Percentiles rank a stretch among this genome's conserved stretches.
phyloP scores from a whole-genome alignment of 73 alveolate genomes.

The Stentor coeruleus region DNA sequence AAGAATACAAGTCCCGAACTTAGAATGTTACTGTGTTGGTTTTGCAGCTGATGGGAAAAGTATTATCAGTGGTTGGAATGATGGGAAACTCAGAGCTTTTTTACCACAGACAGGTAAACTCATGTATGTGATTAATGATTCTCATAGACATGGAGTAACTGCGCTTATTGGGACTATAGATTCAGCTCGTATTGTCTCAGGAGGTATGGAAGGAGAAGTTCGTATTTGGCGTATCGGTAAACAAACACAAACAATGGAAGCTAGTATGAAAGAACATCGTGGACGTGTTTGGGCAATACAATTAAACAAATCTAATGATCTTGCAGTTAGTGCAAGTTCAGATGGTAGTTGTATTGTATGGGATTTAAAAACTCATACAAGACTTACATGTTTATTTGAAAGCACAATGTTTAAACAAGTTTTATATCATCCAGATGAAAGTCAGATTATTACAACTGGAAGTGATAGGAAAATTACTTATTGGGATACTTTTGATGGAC shows the following conservation, averaged over 20 bases:
- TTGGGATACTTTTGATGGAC: conserved; percentile 97
- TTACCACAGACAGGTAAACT: conserved; percentile 95
- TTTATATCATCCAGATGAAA: conserved; percentile 97
- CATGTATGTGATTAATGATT: conserved; percentile 83
- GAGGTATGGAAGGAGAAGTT: conserved; percentile 98
- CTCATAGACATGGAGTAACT: conserved; percentile 90
- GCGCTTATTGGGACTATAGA: conserved; percentile 58
- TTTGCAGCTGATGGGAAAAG: conserved; percentile 89
- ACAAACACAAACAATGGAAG: conserved; percentile 77
- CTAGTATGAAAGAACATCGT: conserved; percentile 85
- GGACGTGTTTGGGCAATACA: conserved; percentile 83
- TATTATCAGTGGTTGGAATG: conserved; percentile 92
- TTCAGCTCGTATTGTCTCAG: conserved; percentile 75
- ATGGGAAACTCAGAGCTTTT: conserved; percentile 96
- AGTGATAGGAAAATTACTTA: conserved; percentile 91
- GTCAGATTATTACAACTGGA: conserved; percentile 96
- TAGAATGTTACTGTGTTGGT: conserved; percentile 77
- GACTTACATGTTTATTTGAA: conserved; percentile 96
- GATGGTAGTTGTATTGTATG: conserved; percentile 99
- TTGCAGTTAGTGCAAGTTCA: conserved; percentile 96
- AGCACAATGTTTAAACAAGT: conserved; percentile 97
- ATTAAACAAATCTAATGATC: conserved; percentile 68
- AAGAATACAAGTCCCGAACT: conserved; percentile 93
- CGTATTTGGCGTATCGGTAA: conserved; percentile 92
- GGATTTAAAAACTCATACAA: conserved; percentile 87